Evolutionary conservation across 306 rosid genomes (phyloP), one percentile per base, ranked within the genome.

Genomic region (Gynostemma pentaphyllum): DNA sequence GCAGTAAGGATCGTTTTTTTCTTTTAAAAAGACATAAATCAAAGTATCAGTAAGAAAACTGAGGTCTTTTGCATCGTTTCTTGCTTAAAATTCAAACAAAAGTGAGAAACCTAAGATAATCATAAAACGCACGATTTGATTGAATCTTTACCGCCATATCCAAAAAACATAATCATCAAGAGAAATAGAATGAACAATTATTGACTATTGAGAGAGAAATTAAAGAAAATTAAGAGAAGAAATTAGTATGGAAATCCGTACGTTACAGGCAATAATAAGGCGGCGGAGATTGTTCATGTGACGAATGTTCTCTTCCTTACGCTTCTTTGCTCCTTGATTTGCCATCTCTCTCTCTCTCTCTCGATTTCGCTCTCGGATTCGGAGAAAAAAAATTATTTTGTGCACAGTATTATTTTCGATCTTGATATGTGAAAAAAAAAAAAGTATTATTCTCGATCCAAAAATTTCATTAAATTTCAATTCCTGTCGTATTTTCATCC

Each of bases 251-350:
- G 27, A 40, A 22, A 19, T 16, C 7, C 67, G 0, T 80, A 83
- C 95, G 51, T 94, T 94, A 82, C 94, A 84, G 62, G 82, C 85
- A 53, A 94, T 79, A 76, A 88, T 86, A 69, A 86, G 57, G 0
- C 69, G 78, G 62, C 83, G 89, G 45, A 94, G 81, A 79, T 83
- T 84, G 7, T 79, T 69, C 94, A 94, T 86, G 81, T 88, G 97
- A 41, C 94, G 87, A 57, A 74, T 64, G 61, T 88, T 94, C 83
- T 83, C 99, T 70, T 88, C 99, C 83, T 81, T 88, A 9, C 95
- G 97, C 72, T 88, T 88, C 87, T 94, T 94, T 23, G 97, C 99
- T 0, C 99, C 99, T 70, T 88, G 99, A 66, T 94, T 94, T 16
- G 97, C 95, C 99, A 94, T 91, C 37, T 45, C 28, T 8, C 36